Conservation (phyloP, 768 basidiomycete species). For the Amanita rubescens region DNA sequence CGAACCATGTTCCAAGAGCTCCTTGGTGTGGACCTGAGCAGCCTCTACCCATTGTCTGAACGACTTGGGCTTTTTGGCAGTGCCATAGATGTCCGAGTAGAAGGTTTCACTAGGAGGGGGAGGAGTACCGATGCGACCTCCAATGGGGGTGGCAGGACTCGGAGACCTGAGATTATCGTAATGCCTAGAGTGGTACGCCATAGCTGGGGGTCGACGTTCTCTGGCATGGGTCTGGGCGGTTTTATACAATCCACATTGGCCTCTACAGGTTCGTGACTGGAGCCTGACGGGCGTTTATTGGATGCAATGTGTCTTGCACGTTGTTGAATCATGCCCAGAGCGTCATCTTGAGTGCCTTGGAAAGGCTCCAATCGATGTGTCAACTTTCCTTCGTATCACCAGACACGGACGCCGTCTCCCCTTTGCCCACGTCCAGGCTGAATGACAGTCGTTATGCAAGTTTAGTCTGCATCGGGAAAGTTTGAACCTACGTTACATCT, state of each 20-base stretch:
- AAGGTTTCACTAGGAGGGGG: conserved; percentile 5
- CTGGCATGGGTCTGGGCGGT: background rate
- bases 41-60: conserved; percentile 17
- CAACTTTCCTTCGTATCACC: background rate
- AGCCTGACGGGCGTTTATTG: background rate
- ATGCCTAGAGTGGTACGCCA: background rate
- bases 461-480: background rate
- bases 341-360: background rate
- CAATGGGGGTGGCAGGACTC: background rate
- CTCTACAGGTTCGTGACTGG: background rate
- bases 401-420: background rate
- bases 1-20: conserved; percentile 11
- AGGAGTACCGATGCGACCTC: background rate
- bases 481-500: background rate
- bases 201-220: background rate
- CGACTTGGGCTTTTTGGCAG: conserved; percentile 13
- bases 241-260: background rate
- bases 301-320: background rate
- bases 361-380: background rate
- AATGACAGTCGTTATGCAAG: background rate
- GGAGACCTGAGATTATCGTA: background rate
- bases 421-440: background rate
- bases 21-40: conserved; percentile 12
- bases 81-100: conserved; percentile 11
- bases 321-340: background rate